Evolutionary conservation across 2,329 filamentous ascomycete genomes (phyloP).

Genomic region (Clonostachys sp.): DNA sequence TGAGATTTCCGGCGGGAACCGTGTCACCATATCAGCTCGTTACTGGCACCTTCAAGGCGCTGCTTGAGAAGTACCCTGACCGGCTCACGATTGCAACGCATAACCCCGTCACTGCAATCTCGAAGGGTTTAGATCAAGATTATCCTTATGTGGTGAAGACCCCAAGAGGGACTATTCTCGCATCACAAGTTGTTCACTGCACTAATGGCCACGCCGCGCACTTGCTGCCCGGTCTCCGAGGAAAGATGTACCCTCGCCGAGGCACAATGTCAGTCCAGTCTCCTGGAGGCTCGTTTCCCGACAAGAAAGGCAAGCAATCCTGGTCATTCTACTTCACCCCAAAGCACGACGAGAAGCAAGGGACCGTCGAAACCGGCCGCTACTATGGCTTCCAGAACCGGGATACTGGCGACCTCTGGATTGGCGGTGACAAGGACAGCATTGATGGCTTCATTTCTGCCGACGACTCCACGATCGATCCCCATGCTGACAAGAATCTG

Average conservation of each 20-base stretch:
- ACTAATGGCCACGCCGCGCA: conserved; percentile 51
- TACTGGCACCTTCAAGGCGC: neutral
- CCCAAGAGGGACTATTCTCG: conserved; percentile 31
- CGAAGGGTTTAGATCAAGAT: neutral
- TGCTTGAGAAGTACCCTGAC: neutral
- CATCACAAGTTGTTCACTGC: conserved; percentile 50
- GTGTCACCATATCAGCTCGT: neutral
- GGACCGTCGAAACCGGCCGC: neutral
- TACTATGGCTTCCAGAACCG: conserved; percentile 1
- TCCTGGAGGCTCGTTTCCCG: conserved; percentile 26
- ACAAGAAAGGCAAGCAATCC: conserved; percentile 27
- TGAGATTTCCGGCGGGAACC: conserved; percentile 1
- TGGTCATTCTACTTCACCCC: conserved; percentile 29
- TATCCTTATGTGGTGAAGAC: conserved; percentile 39
- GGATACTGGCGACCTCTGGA: conserved; percentile 39
- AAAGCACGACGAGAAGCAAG: neutral
- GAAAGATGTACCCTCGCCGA: conserved; percentile 11
- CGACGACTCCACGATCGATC: conserved; percentile 36
- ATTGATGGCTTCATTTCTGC: conserved; percentile 39
- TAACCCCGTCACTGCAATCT: neutral
- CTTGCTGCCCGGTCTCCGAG: conserved; percentile 42
- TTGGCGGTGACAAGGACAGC: conserved; percentile 44
- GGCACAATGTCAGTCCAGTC: conserved; percentile 40
- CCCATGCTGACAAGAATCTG: conserved; percentile 29
- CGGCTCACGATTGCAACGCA: neutral